Conservation (phyloP, 352 stramenopile species). For the Pythium myriotylum region DNA sequence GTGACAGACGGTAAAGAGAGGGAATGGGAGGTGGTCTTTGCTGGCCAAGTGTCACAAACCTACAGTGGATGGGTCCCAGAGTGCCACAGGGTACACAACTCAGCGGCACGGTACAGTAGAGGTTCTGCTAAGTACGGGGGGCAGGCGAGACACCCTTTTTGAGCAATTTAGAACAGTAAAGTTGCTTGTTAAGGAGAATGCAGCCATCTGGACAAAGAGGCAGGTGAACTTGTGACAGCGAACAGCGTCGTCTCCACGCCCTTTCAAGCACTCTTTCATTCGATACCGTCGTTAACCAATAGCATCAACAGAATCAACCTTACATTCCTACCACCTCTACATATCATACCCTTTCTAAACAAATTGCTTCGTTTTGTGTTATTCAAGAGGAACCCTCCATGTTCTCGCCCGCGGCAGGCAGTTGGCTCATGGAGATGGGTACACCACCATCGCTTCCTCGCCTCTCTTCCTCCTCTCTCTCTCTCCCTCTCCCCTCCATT, state of each 20-base stretch:
- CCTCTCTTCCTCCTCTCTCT: too few species aligned
- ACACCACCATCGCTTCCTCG: too few species aligned
- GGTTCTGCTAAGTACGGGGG: slow-evolving; percentile 3
- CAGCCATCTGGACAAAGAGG: slow-evolving; percentile 17
- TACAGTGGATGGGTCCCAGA: not conserved
- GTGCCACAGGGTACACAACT: not conserved
- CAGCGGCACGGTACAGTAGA: not conserved
- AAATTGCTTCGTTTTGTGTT: too few species aligned
- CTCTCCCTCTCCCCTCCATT: too few species aligned
- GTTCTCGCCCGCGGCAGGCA: not conserved
- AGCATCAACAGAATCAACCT: too few species aligned
- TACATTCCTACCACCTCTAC: too few species aligned
- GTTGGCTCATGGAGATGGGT: slow-evolving; percentile 21
- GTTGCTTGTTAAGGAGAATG: slow-evolving; percentile 14
- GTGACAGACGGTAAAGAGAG: too few species aligned
- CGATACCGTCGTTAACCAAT: too few species aligned
- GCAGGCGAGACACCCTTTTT: not conserved
- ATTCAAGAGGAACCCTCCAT: too few species aligned
- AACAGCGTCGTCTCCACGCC: too few species aligned
- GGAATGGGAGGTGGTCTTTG: too few species aligned
- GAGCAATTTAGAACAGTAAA: not conserved
- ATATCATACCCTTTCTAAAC: too few species aligned
- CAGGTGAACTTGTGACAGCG: not conserved
- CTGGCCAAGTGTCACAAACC: not conserved
- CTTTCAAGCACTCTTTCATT: not conserved